These are phyloP conservation scores for Samsoniella hepiali DNA, from an alignment of 2,329 filamentous ascomycete genomes.

Conservation along the genomic window DNA sequence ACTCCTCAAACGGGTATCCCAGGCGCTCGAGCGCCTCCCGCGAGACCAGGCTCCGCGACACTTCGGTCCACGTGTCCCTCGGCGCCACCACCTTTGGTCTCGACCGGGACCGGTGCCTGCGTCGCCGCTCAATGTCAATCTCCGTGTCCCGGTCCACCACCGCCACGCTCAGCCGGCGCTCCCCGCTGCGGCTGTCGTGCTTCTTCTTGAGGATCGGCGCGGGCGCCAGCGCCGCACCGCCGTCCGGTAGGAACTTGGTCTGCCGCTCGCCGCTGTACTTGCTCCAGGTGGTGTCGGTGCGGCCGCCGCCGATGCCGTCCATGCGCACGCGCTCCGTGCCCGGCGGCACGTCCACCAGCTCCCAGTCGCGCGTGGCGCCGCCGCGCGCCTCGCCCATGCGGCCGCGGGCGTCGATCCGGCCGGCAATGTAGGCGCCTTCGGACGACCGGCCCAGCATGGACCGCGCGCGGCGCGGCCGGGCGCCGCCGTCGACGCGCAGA, in stretches of 20 bases:
- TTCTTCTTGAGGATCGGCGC: slow-evolving; percentile 23
- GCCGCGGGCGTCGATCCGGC: slow-evolving; percentile 56
- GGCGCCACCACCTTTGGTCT: slow-evolving; percentile 42
- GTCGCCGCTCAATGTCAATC: slow-evolving; percentile 50
- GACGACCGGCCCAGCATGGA: slow-evolving; percentile 46
- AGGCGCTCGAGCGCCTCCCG: slow-evolving; percentile 81
- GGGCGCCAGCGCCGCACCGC: slow-evolving; percentile 38
- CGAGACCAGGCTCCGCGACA: slow-evolving; percentile 87
- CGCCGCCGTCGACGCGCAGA: slow-evolving; percentile 42
- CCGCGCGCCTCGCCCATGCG: slow-evolving; percentile 71
- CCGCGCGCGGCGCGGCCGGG: slow-evolving; percentile 45
- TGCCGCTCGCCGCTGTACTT: slow-evolving; percentile 74
- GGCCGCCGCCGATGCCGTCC: slow-evolving; percentile 73
- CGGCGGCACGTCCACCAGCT: slow-evolving; percentile 78
- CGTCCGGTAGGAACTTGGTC: slow-evolving; percentile 69
- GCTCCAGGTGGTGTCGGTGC: slow-evolving; percentile 74
- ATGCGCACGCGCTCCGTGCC: slow-evolving; percentile 79
- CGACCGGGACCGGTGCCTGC: slow-evolving; percentile 47
- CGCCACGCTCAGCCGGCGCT: slow-evolving; percentile 44
- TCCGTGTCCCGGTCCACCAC: slow-evolving; percentile 46
- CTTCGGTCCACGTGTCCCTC: slow-evolving; percentile 88
- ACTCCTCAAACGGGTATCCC: slow-evolving; percentile 89
- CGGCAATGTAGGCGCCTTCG: slow-evolving; percentile 61
- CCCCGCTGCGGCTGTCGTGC: slow-evolving; percentile 34
- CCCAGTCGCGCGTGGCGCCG: slow-evolving; percentile 73